Percentiles rank a stretch among this genome's conserved stretches.
Conservation (phyloP, 108 stramenopile genomes). For the Seminavis robusta region DNA sequence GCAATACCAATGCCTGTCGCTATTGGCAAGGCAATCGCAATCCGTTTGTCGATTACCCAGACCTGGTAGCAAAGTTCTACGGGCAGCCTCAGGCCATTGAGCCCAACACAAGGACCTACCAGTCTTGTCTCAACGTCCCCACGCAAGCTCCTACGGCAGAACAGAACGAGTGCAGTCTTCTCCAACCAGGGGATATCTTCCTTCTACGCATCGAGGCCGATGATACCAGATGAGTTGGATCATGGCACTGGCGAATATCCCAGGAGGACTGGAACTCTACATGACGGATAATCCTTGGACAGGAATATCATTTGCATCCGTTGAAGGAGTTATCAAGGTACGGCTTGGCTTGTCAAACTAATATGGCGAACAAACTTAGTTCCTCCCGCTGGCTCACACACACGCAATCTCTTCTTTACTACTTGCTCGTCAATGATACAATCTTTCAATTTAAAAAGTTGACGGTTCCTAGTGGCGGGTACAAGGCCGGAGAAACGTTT, state of each 20-base stretch:
- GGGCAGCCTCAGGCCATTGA: constrained; percentile 11
- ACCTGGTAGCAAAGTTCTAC: constrained; percentile 20
- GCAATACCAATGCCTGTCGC: constrained; percentile 62
- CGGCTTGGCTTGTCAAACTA: too few relatives aligned
- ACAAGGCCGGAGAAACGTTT: too few relatives aligned
- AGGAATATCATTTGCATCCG: constrained; percentile 16
- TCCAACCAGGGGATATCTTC: constrained; percentile 25
- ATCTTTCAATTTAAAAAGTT: too few relatives aligned
- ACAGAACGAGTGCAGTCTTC: constrained; percentile 16
- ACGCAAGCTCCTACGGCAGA: constrained; percentile 19
- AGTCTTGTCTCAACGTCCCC: constrained; percentile 13
- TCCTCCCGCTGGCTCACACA: too few relatives aligned
- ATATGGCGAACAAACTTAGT: too few relatives aligned
- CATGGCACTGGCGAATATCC: constrained; percentile 40
- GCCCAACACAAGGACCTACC: constrained; percentile 19
- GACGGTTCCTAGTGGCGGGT: too few relatives aligned
- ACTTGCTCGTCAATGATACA: too few relatives aligned
- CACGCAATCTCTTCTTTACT: too few relatives aligned
- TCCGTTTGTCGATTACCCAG: constrained; percentile 82
- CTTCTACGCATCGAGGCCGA: constrained; percentile 21
- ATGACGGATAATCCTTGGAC: constrained; percentile 59
- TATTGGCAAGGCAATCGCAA: constrained; percentile 87
- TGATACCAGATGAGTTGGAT: constrained; percentile 28
- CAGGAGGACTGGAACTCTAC: constrained; percentile 28
- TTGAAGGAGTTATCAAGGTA: constrained; percentile 38